A percentile compares a stretch with the other conserved stretches of the same genome.
Evolutionary conservation across 164 flowering plant species (phyloP).

Genomic region (Vitis rotundifolia): DNA sequence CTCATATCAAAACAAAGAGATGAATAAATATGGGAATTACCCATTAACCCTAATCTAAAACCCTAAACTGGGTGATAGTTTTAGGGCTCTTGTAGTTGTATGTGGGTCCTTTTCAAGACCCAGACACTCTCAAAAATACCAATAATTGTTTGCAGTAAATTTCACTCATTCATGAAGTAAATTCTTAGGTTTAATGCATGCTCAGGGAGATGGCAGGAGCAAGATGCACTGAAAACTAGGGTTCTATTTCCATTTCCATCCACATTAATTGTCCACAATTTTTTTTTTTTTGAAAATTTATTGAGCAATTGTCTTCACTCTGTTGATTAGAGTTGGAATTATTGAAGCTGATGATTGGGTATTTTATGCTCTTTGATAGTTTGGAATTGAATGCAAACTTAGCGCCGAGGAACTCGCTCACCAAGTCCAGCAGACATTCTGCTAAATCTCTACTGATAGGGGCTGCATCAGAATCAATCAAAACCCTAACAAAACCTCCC

Average conservation of each 20-base stretch:
- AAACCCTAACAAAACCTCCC: not conserved
- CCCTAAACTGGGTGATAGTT: no score
- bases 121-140: no score
- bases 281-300: not conserved
- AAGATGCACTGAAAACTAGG: not conserved
- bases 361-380: slow-evolving; percentile 33
- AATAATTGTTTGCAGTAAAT: no score
- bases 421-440: slow-evolving; percentile 86
- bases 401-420: slow-evolving; percentile 95
- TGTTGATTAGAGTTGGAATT: not conserved
- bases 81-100: not conserved
- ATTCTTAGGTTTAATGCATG: no score
- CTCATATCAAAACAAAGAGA: not conserved
- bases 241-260: not conserved
- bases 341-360: slow-evolving; percentile 17
- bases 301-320: not conserved
- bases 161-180: no score
- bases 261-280: not conserved
- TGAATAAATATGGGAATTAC: no score
- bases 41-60: no score
- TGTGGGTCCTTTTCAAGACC: no score
- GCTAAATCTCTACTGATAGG: slow-evolving; percentile 23
- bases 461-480: no score
- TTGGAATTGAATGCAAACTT: slow-evolving; percentile 93
- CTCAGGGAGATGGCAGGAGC: no score